Conservation (phyloP, 2,329 filamentous ascomycete genomes). For the Neobulgaria alba region DNA sequence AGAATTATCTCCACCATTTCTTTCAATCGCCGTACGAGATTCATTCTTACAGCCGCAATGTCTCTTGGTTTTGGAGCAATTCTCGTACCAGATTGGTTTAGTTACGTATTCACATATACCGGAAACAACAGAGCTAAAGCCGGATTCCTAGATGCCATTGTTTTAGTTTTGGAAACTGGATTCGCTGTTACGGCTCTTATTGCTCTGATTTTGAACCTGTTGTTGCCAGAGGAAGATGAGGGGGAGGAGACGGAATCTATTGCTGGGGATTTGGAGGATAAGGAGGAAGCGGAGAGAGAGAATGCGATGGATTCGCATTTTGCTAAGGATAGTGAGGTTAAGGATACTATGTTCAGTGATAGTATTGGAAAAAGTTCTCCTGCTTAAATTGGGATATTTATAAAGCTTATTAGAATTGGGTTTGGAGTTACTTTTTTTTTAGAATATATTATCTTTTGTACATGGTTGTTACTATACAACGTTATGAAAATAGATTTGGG, state of each 20-base stretch:
- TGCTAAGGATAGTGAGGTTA: no score
- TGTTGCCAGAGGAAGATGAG: slow-evolving; percentile 67
- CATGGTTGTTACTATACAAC: no score
- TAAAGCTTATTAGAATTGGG: no score
- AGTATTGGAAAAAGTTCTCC: no score
- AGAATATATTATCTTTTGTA: no score
- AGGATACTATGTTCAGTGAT: no score
- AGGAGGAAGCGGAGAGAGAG: slow-evolving; percentile 2
- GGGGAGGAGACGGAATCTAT: slow-evolving; percentile 37
- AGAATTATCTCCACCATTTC: slow-evolving; percentile 63
- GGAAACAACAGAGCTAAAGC: slow-evolving; percentile 58
- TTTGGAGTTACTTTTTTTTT: no score
- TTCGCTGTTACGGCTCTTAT: slow-evolving; percentile 68
- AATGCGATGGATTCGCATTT: no score
- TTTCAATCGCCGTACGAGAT: slow-evolving; percentile 73
- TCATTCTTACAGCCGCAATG: slow-evolving; percentile 69
- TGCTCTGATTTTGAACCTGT: slow-evolving; percentile 63
- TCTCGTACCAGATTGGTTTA: slow-evolving; percentile 58
- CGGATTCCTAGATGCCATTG: slow-evolving; percentile 69
- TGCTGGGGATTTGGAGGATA: slow-evolving; percentile 17
- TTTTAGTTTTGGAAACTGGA: slow-evolving; percentile 65
- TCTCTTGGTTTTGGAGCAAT: slow-evolving; percentile 66
- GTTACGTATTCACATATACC: slow-evolving; percentile 61
- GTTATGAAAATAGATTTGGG: no score
- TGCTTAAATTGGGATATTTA: no score